These are phyloP conservation scores for Termitomyces sp. DNA, from an alignment of 768 basidiomycete species.

Conservation along the genomic window DNA sequence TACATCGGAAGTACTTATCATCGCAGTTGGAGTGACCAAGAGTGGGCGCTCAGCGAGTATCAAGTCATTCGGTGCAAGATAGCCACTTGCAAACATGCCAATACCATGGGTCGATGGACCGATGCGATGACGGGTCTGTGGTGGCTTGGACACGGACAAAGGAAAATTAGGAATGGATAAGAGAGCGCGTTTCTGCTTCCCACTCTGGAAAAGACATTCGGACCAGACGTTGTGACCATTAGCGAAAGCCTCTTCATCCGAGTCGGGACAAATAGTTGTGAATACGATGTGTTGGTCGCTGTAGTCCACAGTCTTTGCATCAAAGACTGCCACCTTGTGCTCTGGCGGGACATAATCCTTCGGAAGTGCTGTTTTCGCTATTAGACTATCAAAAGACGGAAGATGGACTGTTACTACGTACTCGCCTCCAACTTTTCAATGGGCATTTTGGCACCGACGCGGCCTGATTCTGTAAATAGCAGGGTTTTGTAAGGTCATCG, in stretches of 20 bases:
- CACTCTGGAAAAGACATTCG: neutral
- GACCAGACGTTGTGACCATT: neutral
- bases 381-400: neutral
- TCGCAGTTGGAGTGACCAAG: constrained; percentile 21
- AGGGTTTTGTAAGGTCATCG: neutral
- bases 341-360: neutral
- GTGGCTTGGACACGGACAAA: neutral
- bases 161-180: constrained; percentile 1
- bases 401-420: neutral
- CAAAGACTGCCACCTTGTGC: neutral
- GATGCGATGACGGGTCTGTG: neutral
- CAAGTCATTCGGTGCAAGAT: constrained; percentile 29
- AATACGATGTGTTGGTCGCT: neutral
- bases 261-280: neutral
- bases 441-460: neutral
- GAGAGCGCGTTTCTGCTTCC: neutral
- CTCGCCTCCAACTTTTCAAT: neutral
- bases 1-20: neutral
- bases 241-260: neutral
- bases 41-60: constrained; percentile 39
- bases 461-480: neutral
- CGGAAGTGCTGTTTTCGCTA: neutral
- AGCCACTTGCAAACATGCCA: constrained; percentile 31
- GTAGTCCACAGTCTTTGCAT: neutral
- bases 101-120: constrained; percentile 16